phyloP scores from a whole-genome alignment of 441 rosid species.

The Dalechampia spathulata region DNA sequence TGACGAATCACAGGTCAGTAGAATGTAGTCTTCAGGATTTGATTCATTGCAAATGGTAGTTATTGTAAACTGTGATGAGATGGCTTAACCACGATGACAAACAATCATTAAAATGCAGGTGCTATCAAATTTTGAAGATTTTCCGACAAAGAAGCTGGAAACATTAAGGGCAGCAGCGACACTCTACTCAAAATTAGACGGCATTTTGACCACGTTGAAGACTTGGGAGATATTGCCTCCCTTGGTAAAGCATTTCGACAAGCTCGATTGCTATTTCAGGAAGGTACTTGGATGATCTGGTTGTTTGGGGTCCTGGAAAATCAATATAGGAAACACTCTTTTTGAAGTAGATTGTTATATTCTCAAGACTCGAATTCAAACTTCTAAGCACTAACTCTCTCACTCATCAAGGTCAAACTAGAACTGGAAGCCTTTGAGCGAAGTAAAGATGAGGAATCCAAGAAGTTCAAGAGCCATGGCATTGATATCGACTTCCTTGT shows the following conservation, averaged over 20 bases:
- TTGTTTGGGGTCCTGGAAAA: too few relatives aligned
- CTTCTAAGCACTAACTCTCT: background rate
- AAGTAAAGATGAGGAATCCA: slow-evolving; percentile 28
- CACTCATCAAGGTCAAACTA: slow-evolving; percentile 21
- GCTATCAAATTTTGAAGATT: slow-evolving; percentile 38
- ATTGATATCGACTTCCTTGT: slow-evolving; percentile 29
- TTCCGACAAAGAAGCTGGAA: slow-evolving; percentile 44
- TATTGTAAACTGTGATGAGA: background rate
- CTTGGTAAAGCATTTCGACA: slow-evolving; percentile 22
- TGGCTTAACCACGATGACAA: background rate
- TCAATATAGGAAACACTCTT: too few relatives aligned
- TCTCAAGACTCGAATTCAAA: background rate
- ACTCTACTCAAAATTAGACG: slow-evolving; percentile 27
- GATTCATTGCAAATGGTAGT: background rate
- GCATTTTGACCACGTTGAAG: slow-evolving; percentile 18
- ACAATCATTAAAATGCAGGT: slow-evolving; percentile 23
- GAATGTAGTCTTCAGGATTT: background rate
- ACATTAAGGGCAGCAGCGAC: slow-evolving; percentile 34
- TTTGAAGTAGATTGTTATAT: too few relatives aligned
- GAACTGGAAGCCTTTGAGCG: slow-evolving; percentile 32
- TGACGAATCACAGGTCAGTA: slow-evolving; percentile 45
- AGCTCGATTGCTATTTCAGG: slow-evolving; percentile 30
- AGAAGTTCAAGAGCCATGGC: slow-evolving; percentile 22
- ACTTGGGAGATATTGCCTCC: slow-evolving; percentile 31
- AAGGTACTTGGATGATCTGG: too few relatives aligned